Base-by-base conservation (phyloP, 306 rosid genomes). In the Prinsepia uniflora region DNA sequence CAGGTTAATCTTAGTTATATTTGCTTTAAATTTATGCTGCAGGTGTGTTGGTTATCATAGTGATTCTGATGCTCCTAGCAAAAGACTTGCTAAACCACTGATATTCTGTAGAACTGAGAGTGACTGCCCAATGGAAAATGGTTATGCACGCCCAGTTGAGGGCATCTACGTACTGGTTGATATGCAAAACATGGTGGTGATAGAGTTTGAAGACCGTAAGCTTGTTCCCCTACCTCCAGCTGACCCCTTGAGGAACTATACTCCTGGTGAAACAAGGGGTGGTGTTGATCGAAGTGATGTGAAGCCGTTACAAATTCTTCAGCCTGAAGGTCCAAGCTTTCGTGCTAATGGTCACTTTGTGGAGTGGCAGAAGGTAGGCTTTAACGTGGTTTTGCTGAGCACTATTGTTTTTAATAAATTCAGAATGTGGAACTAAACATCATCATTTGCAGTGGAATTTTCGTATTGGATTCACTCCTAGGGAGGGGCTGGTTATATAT, bases 111-210 rank as follows among this genome's bases (percentile, higher is more conserved):
- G 89, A 83, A 84, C 88, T 62, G 98, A 92, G 88, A 92, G 98
- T 61, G 98, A 92, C 81, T 87, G 98, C 53, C 98, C 98, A 22
- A 89, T 92, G 96, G 98, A 92, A 80, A 92, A 92, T 80, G 98
- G 98, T 62, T 92, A 92, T 22, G 96, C 98, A 14, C 92, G 96
- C 76, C 98, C 98, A 65, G 90, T 92, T 63, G 98, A 92, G 83
- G 98, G 98, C 63, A 84, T 89, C 70, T 67, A 69, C 79, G 83
- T 89, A 41, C 91, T 92, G 63, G 95, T 92, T 72, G 98, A 89
- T 81, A 84, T 92, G 96, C 98, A 86, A 82, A 92, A 88, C 81
- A 92, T 92, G 96, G 81, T 80, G 69, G 92, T 92, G 68, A 61
- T 89, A 78, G 90, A 92, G 78, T 89, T 92, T 82, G 98, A 92